These are phyloP conservation scores for Exidia glandulosa DNA, from an alignment of 768 basidiomycete species.

Conservation along the genomic window DNA sequence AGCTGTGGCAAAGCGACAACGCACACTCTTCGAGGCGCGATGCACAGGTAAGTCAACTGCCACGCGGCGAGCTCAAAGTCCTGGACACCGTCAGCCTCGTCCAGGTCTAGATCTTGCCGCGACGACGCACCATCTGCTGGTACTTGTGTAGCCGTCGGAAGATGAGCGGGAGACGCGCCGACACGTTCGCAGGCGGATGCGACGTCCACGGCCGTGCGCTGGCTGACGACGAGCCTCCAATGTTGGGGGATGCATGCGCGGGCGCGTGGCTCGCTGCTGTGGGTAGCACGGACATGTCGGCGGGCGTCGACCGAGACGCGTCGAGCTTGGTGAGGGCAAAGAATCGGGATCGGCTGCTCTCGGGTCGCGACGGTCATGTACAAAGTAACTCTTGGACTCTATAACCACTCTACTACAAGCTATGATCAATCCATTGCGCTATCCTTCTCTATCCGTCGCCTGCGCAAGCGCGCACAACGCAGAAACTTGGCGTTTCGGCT, in stretches of 20 bases:
- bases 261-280: constrained; percentile 12
- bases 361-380: no score
- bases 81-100: constrained; percentile 29
- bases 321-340: no score
- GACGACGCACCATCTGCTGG: constrained; percentile 68
- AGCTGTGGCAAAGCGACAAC: constrained; percentile 12
- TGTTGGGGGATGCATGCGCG: constrained; percentile 9
- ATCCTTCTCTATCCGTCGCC: no score
- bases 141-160: constrained; percentile 72
- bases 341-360: no score
- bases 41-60: constrained; percentile 89
- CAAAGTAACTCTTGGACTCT: no score
- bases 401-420: no score
- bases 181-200: constrained; percentile 19
- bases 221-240: constrained; percentile 9
- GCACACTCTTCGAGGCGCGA: constrained; percentile 86
- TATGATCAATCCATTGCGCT: no score
- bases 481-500: no score
- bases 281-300: constrained; percentile 23
- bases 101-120: neutral
- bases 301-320: neutral
- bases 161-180: constrained; percentile 63
- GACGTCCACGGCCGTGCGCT: constrained; percentile 4
- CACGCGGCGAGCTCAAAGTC: constrained; percentile 96
- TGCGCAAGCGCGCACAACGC: no score